Percentiles rank a stretch among this genome's conserved stretches.
These are phyloP conservation scores for Malus sylvestris DNA, from an alignment of 306 rosid species.

Conservation along the genomic window DNA sequence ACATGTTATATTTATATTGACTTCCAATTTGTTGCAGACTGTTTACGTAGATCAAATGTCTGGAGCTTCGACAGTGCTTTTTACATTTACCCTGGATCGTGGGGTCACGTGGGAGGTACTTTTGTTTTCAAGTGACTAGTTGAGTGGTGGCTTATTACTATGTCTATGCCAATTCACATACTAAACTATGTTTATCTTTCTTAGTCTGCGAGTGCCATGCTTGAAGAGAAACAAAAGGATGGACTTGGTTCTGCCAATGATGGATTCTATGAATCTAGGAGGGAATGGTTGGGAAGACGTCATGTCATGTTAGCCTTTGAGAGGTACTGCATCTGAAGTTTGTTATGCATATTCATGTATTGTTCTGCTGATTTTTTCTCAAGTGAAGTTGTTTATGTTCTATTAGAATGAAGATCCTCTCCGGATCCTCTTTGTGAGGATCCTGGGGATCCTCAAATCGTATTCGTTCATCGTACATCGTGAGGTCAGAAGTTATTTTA, in stretches of 20 bases:
- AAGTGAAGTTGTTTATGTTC: not conserved
- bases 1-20: not conserved
- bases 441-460: no score
- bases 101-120: slow-evolving; percentile 93
- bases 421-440: no score
- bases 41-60: slow-evolving; percentile 88
- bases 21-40: slow-evolving; percentile 45
- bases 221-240: slow-evolving; percentile 84
- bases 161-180: not conserved
- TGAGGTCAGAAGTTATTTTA: no score
- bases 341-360: not conserved
- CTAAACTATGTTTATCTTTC: slow-evolving; percentile 18
- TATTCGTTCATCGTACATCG: no score
- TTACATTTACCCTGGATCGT: slow-evolving; percentile 90
- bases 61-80: slow-evolving; percentile 83
- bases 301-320: slow-evolving; percentile 89
- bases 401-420: no score
- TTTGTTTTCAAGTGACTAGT: slow-evolving; percentile 17
- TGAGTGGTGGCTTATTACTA: slow-evolving; percentile 5
- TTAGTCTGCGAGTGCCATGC: slow-evolving; percentile 68
- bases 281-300: slow-evolving; percentile 94
- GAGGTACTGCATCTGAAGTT: slow-evolving; percentile 40
- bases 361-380: not conserved
- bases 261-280: slow-evolving; percentile 91
- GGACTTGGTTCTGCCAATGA: slow-evolving; percentile 74